Conservation (phyloP, 768 basidiomycete species). For the Pulveroboletus frians region DNA sequence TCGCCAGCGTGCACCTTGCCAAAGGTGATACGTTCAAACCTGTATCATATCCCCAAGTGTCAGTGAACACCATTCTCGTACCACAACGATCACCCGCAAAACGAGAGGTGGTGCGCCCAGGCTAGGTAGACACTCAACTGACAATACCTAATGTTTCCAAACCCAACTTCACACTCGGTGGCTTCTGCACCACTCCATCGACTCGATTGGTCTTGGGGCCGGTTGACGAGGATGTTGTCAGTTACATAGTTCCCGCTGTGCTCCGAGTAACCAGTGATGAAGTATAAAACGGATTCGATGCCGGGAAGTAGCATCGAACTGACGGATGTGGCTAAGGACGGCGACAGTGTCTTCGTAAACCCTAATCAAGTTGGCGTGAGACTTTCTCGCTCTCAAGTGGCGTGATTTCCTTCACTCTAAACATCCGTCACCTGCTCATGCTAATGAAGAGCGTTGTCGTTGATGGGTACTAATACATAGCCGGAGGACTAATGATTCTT, state of each 20-base stretch:
- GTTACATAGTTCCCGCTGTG: slow-evolving; percentile 67
- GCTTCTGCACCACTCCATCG: slow-evolving; percentile 73
- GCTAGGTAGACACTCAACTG: slow-evolving; percentile 44
- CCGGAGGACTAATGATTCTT: too few species aligned
- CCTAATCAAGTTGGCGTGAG: too few species aligned
- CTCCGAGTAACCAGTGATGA: slow-evolving; percentile 57
- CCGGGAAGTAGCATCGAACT: slow-evolving; percentile 6
- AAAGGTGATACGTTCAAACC: too few species aligned
- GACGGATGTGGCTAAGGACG: slow-evolving; percentile 3
- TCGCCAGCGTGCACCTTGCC: too few species aligned
- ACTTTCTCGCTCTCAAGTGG: too few species aligned
- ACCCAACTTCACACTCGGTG: slow-evolving; percentile 46
- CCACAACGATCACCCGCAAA: background rate
- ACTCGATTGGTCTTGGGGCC: slow-evolving; percentile 58
- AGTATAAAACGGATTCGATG: slow-evolving; percentile 37
- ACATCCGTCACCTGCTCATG: too few species aligned
- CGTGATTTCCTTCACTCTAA: too few species aligned
- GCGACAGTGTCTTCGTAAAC: background rate
- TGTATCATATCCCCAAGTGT: slow-evolving; percentile 8
- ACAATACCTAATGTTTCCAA: slow-evolving; percentile 57
- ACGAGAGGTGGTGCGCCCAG: background rate
- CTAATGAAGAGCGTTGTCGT: too few species aligned
- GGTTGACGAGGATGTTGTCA: slow-evolving; percentile 64
- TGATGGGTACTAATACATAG: too few species aligned
- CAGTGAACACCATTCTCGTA: background rate